phyloP scores from a whole-genome alignment of 2,329 filamentous ascomycete genomes.

The Botryosphaeria dothidea region DNA sequence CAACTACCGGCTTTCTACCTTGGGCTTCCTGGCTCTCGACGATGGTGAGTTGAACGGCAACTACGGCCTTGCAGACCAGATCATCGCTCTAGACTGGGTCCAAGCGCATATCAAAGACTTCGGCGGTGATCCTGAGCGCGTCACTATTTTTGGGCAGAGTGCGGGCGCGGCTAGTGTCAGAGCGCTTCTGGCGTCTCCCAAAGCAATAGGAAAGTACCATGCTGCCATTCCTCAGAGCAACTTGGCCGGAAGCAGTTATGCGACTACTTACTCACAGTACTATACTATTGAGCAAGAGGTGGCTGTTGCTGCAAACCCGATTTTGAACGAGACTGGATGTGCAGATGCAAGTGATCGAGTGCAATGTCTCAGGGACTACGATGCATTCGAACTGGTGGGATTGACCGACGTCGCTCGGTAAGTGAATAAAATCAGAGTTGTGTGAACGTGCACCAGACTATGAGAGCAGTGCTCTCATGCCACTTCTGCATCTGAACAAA shows the following conservation, averaged over 20 bases:
- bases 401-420: slow-evolving; percentile 7
- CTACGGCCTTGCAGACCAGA: slow-evolving; percentile 51
- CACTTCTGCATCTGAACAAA: not conserved
- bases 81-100: slow-evolving; percentile 53
- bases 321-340: slow-evolving; percentile 31
- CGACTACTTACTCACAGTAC: slow-evolving; percentile 28
- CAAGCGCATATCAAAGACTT: slow-evolving; percentile 40
- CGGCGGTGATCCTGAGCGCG: slow-evolving; percentile 44
- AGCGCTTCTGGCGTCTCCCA: slow-evolving; percentile 52
- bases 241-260: slow-evolving; percentile 27
- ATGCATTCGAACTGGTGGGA: slow-evolving; percentile 26
- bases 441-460: too few relatives aligned
- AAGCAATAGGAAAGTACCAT: slow-evolving; percentile 50
- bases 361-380: slow-evolving; percentile 28
- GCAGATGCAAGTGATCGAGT: slow-evolving; percentile 22
- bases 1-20: slow-evolving; percentile 43
- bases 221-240: slow-evolving; percentile 44
- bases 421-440: not conserved
- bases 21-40: slow-evolving; percentile 38
- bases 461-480: too few relatives aligned
- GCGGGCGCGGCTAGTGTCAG: slow-evolving; percentile 40
- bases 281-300: slow-evolving; percentile 28
- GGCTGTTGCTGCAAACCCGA: slow-evolving; percentile 23
- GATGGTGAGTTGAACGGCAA: slow-evolving; percentile 50
- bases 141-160: slow-evolving; percentile 33